Evolutionary conservation across 2,329 filamentous ascomycete species (phyloP).

Genomic region (Magnaporthiopsis poae): DNA sequence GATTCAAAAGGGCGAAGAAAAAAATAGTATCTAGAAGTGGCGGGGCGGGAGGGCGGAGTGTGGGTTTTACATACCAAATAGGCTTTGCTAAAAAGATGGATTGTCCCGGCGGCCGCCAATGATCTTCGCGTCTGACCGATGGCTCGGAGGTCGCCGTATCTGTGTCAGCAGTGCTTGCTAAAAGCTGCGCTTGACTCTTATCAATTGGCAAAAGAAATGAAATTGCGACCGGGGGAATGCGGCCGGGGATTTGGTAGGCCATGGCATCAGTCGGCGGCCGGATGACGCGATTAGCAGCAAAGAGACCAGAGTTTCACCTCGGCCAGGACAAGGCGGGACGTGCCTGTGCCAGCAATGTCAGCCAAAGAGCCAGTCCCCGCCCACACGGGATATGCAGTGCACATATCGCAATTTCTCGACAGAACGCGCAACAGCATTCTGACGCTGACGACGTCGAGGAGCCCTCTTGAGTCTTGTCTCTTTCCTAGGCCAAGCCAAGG

Average conservation of each 20-base stretch:
- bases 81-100: neutral
- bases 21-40: neutral
- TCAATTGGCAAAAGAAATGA: neutral
- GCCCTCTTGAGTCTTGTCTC: neutral
- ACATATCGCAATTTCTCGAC: neutral
- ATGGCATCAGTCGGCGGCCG: conserved; percentile 19
- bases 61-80: too few relatives aligned
- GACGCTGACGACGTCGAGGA: neutral
- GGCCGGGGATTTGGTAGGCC: conserved; percentile 9
- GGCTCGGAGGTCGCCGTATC: too few relatives aligned
- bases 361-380: neutral
- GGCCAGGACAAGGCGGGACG: conserved; percentile 2
- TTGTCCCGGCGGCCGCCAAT: neutral
- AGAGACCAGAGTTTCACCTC: neutral
- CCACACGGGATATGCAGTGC: neutral
- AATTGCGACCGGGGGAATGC: neutral
- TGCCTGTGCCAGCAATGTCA: neutral
- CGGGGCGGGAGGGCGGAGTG: too few relatives aligned
- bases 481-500: neutral
- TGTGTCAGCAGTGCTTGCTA: too few relatives aligned
- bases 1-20: neutral
- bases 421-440: neutral
- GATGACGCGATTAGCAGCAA: conserved; percentile 20
- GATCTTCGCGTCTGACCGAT: neutral
- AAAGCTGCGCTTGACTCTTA: neutral